Percentiles rank a stretch among this genome's conserved stretches.
Evolutionary conservation across 169 alveolate genomes (phyloP).

Genomic region (Plasmodium sp.): DNA sequence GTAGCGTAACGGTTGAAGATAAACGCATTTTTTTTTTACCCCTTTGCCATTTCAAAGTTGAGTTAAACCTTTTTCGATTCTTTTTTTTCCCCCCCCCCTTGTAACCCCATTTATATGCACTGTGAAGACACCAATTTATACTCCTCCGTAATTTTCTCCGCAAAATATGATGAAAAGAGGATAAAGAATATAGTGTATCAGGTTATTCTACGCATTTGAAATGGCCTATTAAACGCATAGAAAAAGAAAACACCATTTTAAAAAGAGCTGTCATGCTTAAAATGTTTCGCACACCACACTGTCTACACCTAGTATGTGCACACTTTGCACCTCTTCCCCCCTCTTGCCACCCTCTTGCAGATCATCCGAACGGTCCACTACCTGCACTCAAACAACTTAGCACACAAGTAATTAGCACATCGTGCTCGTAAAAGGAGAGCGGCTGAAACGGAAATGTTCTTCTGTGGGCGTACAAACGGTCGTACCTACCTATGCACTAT

Average conservation of each 20-base stretch:
- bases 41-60: neutral
- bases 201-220: slow-evolving; percentile 1
- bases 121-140: slow-evolving; percentile 31
- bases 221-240: neutral
- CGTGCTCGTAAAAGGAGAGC: neutral
- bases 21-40: neutral
- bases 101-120: neutral
- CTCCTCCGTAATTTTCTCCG: neutral
- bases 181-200: slow-evolving; percentile 47
- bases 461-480: neutral
- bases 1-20: neutral
- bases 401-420: slow-evolving; percentile 24
- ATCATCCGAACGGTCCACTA: slow-evolving; percentile 28
- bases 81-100: neutral
- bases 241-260: slow-evolving; percentile 3
- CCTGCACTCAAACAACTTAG: slow-evolving; percentile 59
- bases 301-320: neutral
- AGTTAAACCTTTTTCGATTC: slow-evolving; percentile 3
- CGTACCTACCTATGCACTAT: neutral
- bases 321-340: neutral
- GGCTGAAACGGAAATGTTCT: neutral
- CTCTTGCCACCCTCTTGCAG: slow-evolving; percentile 1
- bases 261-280: neutral
- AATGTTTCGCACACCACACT: neutral
- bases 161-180: slow-evolving; percentile 49